A percentile compares a stretch with the other conserved stretches of the same genome.
These are phyloP conservation scores for Akanthomyces muscarius DNA, from an alignment of 2,329 filamentous ascomycete genomes.

Conservation along the genomic window DNA sequence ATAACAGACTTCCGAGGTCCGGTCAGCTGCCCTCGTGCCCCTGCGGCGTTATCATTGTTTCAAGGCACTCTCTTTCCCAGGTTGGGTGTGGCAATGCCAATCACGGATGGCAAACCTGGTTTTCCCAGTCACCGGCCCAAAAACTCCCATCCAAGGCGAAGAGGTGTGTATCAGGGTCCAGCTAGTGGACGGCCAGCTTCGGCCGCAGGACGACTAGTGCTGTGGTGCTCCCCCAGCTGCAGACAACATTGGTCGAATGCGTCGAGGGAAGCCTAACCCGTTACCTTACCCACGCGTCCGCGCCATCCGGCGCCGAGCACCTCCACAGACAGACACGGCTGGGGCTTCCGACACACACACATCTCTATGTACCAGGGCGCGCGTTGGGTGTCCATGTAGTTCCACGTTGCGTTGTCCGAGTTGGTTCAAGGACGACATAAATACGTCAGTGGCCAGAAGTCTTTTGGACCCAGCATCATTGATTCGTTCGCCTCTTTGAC, in stretches of 20 bases:
- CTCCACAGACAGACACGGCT: conserved; percentile 5
- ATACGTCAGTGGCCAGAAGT: conserved; percentile 8
- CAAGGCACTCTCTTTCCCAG: not conserved
- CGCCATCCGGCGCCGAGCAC: not conserved
- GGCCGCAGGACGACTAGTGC: not conserved
- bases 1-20: not conserved
- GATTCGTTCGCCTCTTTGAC: not conserved
- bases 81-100: conserved; percentile 13
- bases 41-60: conserved; percentile 1
- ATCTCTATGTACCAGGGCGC: no score
- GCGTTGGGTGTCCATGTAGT: not conserved
- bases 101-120: conserved; percentile 1
- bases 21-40: not conserved
- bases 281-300: conserved; percentile 1
- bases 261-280: not conserved
- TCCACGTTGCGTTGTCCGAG: not conserved
- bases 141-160: not conserved
- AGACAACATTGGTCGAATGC: not conserved
- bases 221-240: not conserved
- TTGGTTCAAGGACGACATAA: conserved; percentile 4
- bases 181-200: conserved; percentile 4
- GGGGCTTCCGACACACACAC: conserved; percentile 1
- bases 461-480: not conserved
- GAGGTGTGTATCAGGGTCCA: conserved; percentile 7
- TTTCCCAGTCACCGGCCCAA: not conserved